These are phyloP conservation scores for Ceratobasidium papillatum DNA, from an alignment of 1,284 basidiomycete genomes.

Conservation along the genomic window DNA sequence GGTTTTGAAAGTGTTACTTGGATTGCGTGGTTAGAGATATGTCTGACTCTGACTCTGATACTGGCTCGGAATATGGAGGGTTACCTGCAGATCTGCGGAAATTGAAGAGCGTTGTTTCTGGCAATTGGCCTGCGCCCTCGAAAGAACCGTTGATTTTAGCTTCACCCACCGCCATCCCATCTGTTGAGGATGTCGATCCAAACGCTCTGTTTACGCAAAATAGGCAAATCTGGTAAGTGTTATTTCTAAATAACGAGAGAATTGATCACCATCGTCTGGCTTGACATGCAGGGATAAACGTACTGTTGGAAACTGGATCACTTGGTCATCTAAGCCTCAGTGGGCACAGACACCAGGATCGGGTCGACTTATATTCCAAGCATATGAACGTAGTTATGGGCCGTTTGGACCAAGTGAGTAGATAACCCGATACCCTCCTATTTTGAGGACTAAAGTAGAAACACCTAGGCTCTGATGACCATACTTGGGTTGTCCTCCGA, in stretches of 20 bases:
- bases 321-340: background rate
- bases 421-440: background rate
- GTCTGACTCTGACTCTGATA: background rate
- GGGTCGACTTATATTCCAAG: background rate
- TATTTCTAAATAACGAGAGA: background rate
- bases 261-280: background rate
- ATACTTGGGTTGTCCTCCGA: constrained; percentile 11
- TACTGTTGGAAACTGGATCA: constrained; percentile 19
- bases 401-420: background rate
- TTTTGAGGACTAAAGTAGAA: no score
- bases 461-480: constrained; percentile 17
- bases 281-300: constrained; percentile 3
- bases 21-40: background rate
- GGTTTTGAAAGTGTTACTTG: no score
- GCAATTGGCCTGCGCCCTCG: background rate
- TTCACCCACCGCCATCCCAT: background rate
- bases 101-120: background rate
- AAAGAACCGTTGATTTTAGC: background rate
- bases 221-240: background rate
- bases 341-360: background rate
- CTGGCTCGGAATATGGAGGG: background rate
- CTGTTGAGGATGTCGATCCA: background rate
- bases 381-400: constrained; percentile 7
- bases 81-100: background rate
- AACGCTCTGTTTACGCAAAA: background rate